Conservation (phyloP, 768 basidiomycete species). For the Serendipita sp. region DNA sequence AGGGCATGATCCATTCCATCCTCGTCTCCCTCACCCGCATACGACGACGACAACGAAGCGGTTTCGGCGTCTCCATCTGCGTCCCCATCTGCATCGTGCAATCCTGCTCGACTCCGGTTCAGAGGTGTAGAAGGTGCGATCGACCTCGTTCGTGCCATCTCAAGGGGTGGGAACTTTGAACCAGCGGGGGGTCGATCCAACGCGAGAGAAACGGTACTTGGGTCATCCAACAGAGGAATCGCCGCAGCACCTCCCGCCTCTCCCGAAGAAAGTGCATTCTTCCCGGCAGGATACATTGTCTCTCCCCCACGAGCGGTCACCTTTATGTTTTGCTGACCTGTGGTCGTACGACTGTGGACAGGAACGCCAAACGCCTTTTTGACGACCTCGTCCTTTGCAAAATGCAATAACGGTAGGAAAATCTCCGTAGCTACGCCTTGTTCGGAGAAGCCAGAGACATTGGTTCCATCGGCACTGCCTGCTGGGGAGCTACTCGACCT, state of each 20-base stretch:
- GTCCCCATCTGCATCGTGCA: background rate
- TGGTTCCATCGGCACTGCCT: constrained; percentile 11
- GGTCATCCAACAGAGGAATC: background rate
- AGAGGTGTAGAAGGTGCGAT: background rate
- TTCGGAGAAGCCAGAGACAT: constrained; percentile 11
- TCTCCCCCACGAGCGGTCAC: too few species aligned
- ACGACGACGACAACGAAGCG: background rate
- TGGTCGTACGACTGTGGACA: background rate
- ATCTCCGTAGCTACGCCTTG: constrained; percentile 64
- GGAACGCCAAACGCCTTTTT: background rate
- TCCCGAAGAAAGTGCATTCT: too few species aligned
- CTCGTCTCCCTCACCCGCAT: background rate
- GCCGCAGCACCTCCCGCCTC: background rate
- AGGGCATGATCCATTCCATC: constrained; percentile 15
- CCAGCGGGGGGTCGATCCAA: background rate
- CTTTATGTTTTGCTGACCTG: background rate
- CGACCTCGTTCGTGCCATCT: background rate
- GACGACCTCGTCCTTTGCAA: constrained; percentile 30
- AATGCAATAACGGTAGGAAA: constrained; percentile 82
- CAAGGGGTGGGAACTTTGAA: background rate
- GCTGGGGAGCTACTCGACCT: constrained; percentile 16
- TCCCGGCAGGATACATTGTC: too few species aligned
- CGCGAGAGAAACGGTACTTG: background rate
- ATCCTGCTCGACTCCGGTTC: background rate
- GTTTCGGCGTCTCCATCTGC: background rate